These are phyloP conservation scores for Pleurotus tuber-regium DNA, from an alignment of 768 basidiomycete genomes.

Conservation along the genomic window DNA sequence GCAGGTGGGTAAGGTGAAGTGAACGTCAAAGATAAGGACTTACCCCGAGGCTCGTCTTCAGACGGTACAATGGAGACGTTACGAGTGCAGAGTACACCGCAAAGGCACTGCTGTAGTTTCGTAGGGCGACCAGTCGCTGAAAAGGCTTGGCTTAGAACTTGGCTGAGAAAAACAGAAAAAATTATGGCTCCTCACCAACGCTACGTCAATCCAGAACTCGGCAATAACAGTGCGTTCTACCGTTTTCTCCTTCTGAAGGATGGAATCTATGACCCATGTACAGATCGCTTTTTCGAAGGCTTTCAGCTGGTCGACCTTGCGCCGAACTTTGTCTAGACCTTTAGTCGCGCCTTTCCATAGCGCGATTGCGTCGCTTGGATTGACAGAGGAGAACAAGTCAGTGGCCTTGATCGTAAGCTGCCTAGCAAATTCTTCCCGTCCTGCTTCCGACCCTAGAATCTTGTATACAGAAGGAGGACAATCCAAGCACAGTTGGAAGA, in stretches of 20 bases:
- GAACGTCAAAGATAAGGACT: constrained; percentile 11
- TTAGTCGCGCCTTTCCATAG: constrained; percentile 35
- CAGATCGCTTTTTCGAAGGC: constrained; percentile 34
- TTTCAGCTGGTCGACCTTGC: constrained; percentile 27
- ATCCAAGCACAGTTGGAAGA: constrained; percentile 13
- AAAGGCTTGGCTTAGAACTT: constrained; percentile 5
- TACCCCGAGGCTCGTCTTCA: constrained; percentile 35
- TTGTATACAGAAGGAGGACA: constrained; percentile 27
- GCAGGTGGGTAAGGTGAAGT: background rate
- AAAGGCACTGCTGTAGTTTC: constrained; percentile 44
- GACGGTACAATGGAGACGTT: constrained; percentile 33
- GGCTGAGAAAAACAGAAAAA: background rate
- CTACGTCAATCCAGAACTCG: constrained; percentile 44
- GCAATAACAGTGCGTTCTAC: constrained; percentile 27
- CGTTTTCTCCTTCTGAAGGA: constrained; percentile 20
- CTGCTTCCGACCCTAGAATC: constrained; percentile 32
- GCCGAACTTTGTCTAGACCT: constrained; percentile 24
- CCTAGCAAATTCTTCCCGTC: constrained; percentile 41
- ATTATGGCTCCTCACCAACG: constrained; percentile 35
- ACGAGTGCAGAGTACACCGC: constrained; percentile 40
- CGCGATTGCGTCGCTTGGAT: constrained; percentile 41
- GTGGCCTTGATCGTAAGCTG: constrained; percentile 42
- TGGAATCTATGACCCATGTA: constrained; percentile 37
- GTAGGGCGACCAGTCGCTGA: constrained; percentile 42
- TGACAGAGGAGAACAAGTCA: constrained; percentile 34